These are phyloP conservation scores for Heritiera fomes DNA, from an alignment of 345 rosid genomes.

Conservation along the genomic window DNA sequence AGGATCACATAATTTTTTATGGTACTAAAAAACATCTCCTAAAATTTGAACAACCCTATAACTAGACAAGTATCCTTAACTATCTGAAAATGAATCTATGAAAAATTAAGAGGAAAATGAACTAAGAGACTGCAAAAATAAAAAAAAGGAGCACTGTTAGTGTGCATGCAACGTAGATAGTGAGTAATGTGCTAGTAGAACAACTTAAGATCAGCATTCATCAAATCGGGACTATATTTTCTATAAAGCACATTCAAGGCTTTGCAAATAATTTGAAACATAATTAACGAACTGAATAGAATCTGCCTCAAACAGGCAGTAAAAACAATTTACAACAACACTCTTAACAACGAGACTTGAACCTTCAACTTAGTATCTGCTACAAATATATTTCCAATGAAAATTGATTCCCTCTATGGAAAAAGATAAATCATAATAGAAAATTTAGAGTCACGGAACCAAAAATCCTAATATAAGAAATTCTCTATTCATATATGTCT, in stretches of 20 bases:
- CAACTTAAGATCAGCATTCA: not conserved
- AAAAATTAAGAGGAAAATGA: not conserved
- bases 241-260: not conserved
- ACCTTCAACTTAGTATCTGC: not conserved
- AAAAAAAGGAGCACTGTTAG: no score
- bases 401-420: not conserved
- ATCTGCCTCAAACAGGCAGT: not conserved
- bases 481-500: not conserved
- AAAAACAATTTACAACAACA: not conserved
- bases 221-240: not conserved
- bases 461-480: not conserved
- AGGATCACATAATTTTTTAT: not conserved
- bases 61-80: not conserved
- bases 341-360: not conserved
- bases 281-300: not conserved
- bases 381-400: not conserved
- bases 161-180: not conserved
- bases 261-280: not conserved
- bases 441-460: not conserved
- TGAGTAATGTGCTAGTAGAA: not conserved
- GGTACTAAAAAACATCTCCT: not conserved
- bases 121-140: not conserved
- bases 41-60: not conserved
- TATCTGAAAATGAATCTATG: not conserved
- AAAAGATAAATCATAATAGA: not conserved